These are phyloP conservation scores for Cyberlindnera sargentensis DNA, from an alignment of 805 yeast species.

Conservation along the genomic window DNA sequence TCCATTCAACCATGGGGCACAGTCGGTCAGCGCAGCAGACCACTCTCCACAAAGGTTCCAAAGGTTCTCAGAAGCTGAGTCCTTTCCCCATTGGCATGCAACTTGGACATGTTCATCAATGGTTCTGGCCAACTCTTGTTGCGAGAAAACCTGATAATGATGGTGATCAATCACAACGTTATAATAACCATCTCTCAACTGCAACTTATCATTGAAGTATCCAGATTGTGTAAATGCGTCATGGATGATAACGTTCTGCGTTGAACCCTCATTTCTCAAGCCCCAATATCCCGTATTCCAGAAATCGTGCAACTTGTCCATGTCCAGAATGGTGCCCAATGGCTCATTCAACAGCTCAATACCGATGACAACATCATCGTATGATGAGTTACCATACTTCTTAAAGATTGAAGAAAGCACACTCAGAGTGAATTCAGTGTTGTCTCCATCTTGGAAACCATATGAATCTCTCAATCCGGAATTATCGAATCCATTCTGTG, in stretches of 20 bases:
- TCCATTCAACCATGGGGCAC: slow-evolving; percentile 86
- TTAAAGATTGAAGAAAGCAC: slow-evolving; percentile 49
- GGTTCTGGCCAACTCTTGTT: slow-evolving; percentile 48
- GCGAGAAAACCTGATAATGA: slow-evolving; percentile 79
- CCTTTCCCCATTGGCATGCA: slow-evolving; percentile 46
- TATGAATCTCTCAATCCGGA: slow-evolving; percentile 71
- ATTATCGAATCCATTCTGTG: slow-evolving; percentile 94
- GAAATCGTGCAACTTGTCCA: slow-evolving; percentile 51
- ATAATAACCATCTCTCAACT: slow-evolving; percentile 35
- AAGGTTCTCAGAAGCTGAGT: slow-evolving; percentile 45
- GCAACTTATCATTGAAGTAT: slow-evolving; percentile 57
- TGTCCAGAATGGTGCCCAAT: slow-evolving; percentile 59
- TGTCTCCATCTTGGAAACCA: slow-evolving; percentile 49
- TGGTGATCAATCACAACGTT: slow-evolving; percentile 82
- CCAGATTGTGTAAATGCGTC: slow-evolving; percentile 67
- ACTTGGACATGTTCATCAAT: slow-evolving; percentile 55
- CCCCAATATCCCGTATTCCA: slow-evolving; percentile 56
- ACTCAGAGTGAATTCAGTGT: slow-evolving; percentile 45
- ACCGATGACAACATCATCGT: slow-evolving; percentile 70
- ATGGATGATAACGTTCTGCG: slow-evolving; percentile 61
- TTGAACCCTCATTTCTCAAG: slow-evolving; percentile 49
- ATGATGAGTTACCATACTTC: slow-evolving; percentile 57
- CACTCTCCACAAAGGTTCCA: slow-evolving; percentile 85
- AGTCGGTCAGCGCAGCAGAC: slow-evolving; percentile 89
- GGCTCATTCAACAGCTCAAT: slow-evolving; percentile 89